Evolutionary conservation across 2,329 filamentous ascomycete genomes (phyloP).

Genomic region (Juglanconis juglandina): DNA sequence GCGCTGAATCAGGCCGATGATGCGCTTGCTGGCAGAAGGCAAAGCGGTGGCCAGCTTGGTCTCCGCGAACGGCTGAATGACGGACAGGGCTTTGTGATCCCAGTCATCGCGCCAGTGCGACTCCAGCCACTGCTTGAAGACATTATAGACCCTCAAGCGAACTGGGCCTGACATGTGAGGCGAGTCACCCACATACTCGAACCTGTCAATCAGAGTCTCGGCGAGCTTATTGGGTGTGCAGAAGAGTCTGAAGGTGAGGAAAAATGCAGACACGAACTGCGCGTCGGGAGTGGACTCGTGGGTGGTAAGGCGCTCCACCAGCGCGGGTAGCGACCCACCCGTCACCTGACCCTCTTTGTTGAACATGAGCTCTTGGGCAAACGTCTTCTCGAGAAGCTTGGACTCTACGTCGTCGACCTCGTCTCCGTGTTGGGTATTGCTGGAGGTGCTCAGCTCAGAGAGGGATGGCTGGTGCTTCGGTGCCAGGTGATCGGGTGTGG

Average conservation of each 20-base stretch:
- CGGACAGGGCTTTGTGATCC: conserved; percentile 70
- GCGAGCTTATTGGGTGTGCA: conserved; percentile 77
- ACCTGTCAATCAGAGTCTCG: conserved; percentile 80
- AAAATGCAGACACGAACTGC: conserved; percentile 90
- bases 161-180: conserved; percentile 74
- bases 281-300: conserved; percentile 91
- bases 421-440: conserved; percentile 65
- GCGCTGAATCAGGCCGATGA: conserved; percentile 75
- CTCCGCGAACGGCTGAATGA: conserved; percentile 78
- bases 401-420: conserved; percentile 77
- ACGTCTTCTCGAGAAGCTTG: conserved; percentile 86
- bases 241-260: conserved; percentile 92
- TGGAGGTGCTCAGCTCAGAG: conserved; percentile 65
- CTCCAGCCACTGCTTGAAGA: conserved; percentile 96
- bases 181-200: conserved; percentile 83
- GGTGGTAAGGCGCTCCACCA: conserved; percentile 91
- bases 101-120: conserved; percentile 86
- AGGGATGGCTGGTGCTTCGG: conserved; percentile 60
- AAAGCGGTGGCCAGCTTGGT: conserved; percentile 65
- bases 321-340: conserved; percentile 81
- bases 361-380: conserved; percentile 83
- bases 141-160: conserved; percentile 87
- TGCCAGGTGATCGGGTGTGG: conserved; percentile 68
- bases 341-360: conserved; percentile 96
- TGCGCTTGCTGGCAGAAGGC: conserved; percentile 74